Evolutionary conservation across 768 basidiomycete species (phyloP), one percentile per base, ranked within the genome.

Genomic region (Russula compacta): DNA sequence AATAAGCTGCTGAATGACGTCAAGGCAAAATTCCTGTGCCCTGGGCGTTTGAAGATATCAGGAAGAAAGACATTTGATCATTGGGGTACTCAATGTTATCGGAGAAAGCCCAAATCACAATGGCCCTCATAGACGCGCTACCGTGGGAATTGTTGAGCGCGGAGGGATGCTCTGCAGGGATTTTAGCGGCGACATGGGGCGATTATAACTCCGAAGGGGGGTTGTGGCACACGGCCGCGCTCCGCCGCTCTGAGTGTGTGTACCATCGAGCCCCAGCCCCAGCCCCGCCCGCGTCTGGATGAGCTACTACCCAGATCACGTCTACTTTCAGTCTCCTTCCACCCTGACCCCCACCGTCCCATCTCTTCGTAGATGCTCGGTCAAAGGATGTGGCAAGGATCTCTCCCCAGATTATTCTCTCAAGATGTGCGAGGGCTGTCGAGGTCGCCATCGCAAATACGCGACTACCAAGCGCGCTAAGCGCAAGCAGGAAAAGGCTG

Each of bases 341-440:
- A 52, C 42, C 8, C 19, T 15, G 33, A 29, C 58, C 19, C 32
- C 19, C 32, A 8, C 42, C 35, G 8, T 9, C 12, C 42, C 63
- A 33, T 59, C 58, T 17, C 48, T 39, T 21, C 64, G 66, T 5
- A 50, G 42, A 29, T 81, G 80, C 62, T 77, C 78, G 8, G 77
- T 81, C 36, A 74, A 77, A 57, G 77, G 77, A 42, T 83, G 81
- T 68, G 62, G 64, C 15, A 70, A 71, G 21, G 51, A 65, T 4
- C 61, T 79, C 24, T 64, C 70, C n/a, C 52, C 58, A 6, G 69
- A 69, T 6, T 71, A 72, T 19, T 48, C 65, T 4, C 75, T 72
- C 68, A 81, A 78, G 70, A 82, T 83, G 81, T 83, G 81, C 73
- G 77, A 79, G 21, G 64, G 63, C 0, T 83, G 81, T 71, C 73